phyloP scores from a whole-genome alignment of 768 basidiomycete genomes.

The Amanita rimosa region DNA sequence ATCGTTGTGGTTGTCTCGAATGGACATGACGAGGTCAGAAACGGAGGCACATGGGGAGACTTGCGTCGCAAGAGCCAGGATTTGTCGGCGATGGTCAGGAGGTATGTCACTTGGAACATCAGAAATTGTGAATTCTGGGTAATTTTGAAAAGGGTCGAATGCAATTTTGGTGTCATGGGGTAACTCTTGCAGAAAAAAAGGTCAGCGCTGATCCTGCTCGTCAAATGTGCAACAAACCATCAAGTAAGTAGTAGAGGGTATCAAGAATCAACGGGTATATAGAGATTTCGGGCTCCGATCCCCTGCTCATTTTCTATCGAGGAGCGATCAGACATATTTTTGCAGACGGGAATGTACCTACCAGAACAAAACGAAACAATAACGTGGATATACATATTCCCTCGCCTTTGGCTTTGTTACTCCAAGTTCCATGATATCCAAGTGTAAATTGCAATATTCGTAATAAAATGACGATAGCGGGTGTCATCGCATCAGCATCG shows the following conservation, averaged over 20 bases:
- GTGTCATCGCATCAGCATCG: not conserved
- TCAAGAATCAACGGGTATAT: conserved; percentile 61
- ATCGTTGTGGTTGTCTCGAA: conserved; percentile 43
- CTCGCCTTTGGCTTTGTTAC: conserved; percentile 32
- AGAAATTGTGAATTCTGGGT: conserved; percentile 38
- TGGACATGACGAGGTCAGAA: conserved; percentile 44
- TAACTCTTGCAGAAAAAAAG: conserved; percentile 35
- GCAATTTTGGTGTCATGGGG: conserved; percentile 44
- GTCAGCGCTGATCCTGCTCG: not conserved
- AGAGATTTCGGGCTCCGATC: conserved; percentile 41
- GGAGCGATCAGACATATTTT: not conserved
- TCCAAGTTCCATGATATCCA: conserved; percentile 53
- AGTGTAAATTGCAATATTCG: conserved; percentile 67
- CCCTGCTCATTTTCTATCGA: conserved; percentile 42
- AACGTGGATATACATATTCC: conserved; percentile 28
- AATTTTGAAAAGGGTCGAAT: conserved; percentile 53
- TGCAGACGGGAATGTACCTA: conserved; percentile 20
- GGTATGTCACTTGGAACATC: conserved; percentile 50
- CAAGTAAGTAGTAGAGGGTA: conserved; percentile 62
- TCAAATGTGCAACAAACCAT: conserved; percentile 36
- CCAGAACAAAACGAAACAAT: conserved; percentile 41
- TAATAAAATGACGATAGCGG: conserved; percentile 40
- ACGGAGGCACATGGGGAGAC: conserved; percentile 40
- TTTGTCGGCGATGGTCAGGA: conserved; percentile 40
- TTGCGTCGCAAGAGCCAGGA: conserved; percentile 47